Percentiles rank a stretch among this genome's conserved stretches.
Evolutionary conservation across 805 yeast genomes (phyloP).

Genomic region (Ascoidea rubescens): DNA sequence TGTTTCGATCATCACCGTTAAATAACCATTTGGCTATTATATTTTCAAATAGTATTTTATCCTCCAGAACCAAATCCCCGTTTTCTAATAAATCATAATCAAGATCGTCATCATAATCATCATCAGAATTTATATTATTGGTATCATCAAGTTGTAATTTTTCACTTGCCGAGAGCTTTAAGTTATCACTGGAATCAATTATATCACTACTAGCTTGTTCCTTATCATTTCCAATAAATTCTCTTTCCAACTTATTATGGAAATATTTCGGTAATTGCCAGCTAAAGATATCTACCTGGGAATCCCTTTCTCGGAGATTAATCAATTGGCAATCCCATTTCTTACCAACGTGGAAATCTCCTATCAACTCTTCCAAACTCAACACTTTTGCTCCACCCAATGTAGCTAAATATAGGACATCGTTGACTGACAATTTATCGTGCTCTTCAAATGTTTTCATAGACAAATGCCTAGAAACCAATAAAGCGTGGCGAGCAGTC

Average conservation of each 20-base stretch:
- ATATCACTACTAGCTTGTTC: too few species aligned
- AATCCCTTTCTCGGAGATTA: constrained; percentile 36
- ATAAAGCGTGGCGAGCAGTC: constrained; percentile 54
- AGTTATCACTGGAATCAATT: too few species aligned
- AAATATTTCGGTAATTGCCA: constrained; percentile 46
- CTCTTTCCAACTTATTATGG: too few species aligned
- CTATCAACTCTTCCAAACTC: constrained; percentile 40
- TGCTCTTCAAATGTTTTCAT: constrained; percentile 36
- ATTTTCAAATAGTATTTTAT: constrained; percentile 36
- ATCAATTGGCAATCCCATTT: constrained; percentile 74
- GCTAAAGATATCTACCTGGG: constrained; percentile 61
- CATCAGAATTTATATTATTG: constrained; percentile 34
- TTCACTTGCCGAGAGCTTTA: too few species aligned
- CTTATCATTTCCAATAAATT: too few species aligned
- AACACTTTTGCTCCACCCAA: constrained; percentile 80
- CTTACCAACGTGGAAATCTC: constrained; percentile 70
- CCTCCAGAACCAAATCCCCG: too few species aligned
- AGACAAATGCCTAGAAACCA: constrained; percentile 59
- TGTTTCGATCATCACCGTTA: constrained; percentile 86
- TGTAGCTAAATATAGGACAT: constrained; percentile 73
- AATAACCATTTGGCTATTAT: constrained; percentile 79
- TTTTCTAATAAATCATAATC: too few species aligned
- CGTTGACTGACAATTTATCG: constrained; percentile 51
- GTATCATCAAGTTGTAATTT: too few species aligned
- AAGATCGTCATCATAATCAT: constrained; percentile 75